Percentiles rank a stretch among this genome's conserved stretches.
phyloP scores from a whole-genome alignment of 208 protist genomes.

The Porcisia hertigi region DNA sequence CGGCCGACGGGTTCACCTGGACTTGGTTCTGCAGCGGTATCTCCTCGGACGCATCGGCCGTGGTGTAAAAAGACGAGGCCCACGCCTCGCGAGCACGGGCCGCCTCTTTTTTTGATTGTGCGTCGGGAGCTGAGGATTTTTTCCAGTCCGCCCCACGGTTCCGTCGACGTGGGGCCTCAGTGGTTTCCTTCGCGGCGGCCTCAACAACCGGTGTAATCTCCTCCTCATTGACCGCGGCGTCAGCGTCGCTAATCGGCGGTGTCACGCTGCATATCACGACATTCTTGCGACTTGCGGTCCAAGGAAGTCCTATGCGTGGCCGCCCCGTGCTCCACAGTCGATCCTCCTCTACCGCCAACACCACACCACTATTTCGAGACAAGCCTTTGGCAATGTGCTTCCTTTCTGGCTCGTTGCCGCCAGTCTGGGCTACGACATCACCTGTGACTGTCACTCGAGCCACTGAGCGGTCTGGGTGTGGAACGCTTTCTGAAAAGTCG shows the following conservation, averaged over 20 bases:
- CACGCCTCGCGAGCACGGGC: conserved; percentile 24
- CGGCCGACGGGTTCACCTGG: conserved; percentile 31
- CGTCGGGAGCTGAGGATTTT: neutral
- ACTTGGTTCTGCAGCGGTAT: conserved; percentile 34
- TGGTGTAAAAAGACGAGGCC: conserved; percentile 27
- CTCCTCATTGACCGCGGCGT: conserved; percentile 4
- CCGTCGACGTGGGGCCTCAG: neutral
- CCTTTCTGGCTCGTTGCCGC: conserved; percentile 3
- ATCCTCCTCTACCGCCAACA: conserved; percentile 33
- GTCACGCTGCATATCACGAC: conserved; percentile 22
- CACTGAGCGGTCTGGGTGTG: conserved; percentile 3
- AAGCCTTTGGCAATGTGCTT: neutral
- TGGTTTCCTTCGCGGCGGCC: neutral
- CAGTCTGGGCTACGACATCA: conserved; percentile 3
- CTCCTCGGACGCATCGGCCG: conserved; percentile 15
- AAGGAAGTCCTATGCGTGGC: neutral
- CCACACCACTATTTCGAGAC: neutral
- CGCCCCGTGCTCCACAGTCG: conserved; percentile 17
- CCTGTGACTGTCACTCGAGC: neutral
- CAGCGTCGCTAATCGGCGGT: neutral
- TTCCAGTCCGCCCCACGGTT: neutral
- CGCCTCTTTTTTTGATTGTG: conserved; percentile 9
- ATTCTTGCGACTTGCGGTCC: conserved; percentile 15
- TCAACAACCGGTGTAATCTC: neutral
- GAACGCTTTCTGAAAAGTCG: neutral